phyloP scores from a whole-genome alignment of 2,329 filamentous ascomycete genomes.

The Chaetomium olivaceum region DNA sequence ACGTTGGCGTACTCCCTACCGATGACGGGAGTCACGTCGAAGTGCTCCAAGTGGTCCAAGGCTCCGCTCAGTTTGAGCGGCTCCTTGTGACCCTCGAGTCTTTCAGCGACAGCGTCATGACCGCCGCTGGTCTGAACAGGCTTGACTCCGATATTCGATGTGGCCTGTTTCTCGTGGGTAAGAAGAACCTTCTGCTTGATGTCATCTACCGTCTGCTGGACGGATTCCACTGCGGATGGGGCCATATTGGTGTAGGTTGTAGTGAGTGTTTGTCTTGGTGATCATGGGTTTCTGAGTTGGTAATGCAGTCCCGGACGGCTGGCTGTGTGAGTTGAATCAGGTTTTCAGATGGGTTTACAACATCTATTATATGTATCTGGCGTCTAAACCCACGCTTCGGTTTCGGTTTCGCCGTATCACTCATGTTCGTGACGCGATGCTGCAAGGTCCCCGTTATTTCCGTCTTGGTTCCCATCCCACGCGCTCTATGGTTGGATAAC shows the following conservation, averaged over 20 bases:
- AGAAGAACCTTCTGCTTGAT: constrained; percentile 31
- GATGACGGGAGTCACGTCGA: constrained; percentile 63
- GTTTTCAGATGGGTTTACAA: not conserved
- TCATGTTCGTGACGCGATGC: not conserved
- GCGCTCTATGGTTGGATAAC: not conserved
- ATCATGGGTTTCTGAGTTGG: not conserved
- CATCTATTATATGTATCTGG: not conserved
- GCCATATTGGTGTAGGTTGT: constrained; percentile 24
- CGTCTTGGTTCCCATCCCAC: not conserved
- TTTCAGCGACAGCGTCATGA: constrained; percentile 17
- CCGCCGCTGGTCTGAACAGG: not conserved
- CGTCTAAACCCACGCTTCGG: not conserved
- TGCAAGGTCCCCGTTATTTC: not conserved
- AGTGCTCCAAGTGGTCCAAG: constrained; percentile 53
- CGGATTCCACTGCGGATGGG: constrained; percentile 29
- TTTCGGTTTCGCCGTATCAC: constrained; percentile 2
- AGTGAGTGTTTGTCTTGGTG: not conserved
- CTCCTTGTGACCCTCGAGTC: constrained; percentile 29
- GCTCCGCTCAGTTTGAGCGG: constrained; percentile 53
- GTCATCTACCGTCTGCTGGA: constrained; percentile 26
- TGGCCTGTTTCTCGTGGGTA: constrained; percentile 13
- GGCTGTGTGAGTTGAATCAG: not conserved
- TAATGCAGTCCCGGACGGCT: not conserved
- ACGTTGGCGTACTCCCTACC: constrained; percentile 61
- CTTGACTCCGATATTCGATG: constrained; percentile 12